Evolutionary conservation across 305 asterid genomes (phyloP).

Genomic region (Solanum hybrid): DNA sequence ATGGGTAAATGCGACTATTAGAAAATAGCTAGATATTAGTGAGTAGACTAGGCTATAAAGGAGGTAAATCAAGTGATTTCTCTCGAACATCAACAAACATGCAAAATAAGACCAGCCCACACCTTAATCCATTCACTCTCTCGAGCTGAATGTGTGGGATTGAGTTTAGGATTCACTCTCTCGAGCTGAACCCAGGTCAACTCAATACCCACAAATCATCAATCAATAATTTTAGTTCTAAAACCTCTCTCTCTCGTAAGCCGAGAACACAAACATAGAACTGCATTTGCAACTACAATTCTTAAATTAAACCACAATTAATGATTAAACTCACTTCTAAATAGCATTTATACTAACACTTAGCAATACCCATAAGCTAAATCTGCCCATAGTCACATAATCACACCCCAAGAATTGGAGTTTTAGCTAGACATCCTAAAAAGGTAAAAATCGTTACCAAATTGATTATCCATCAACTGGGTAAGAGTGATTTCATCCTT

Average conservation of each 20-base stretch:
- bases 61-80: not conserved
- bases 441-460: not conserved
- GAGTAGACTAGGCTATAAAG: not conserved
- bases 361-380: not conserved
- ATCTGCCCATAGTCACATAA: not conserved
- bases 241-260: not conserved
- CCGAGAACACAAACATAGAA: not conserved
- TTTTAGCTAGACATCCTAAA: not conserved
- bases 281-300: not conserved
- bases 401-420: not conserved
- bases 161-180: not conserved
- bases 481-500: not conserved
- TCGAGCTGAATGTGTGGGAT: not conserved
- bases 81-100: not conserved
- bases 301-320: not conserved
- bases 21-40: not conserved
- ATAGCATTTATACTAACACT: not conserved
- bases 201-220: not conserved
- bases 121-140: not conserved
- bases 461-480: not conserved
- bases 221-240: not conserved
- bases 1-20: not conserved
- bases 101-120: not conserved
- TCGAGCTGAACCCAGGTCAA: not conserved
- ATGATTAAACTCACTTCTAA: not conserved